These are phyloP conservation scores for Boletus reticuloceps DNA, from an alignment of 768 basidiomycete genomes.

Conservation along the genomic window DNA sequence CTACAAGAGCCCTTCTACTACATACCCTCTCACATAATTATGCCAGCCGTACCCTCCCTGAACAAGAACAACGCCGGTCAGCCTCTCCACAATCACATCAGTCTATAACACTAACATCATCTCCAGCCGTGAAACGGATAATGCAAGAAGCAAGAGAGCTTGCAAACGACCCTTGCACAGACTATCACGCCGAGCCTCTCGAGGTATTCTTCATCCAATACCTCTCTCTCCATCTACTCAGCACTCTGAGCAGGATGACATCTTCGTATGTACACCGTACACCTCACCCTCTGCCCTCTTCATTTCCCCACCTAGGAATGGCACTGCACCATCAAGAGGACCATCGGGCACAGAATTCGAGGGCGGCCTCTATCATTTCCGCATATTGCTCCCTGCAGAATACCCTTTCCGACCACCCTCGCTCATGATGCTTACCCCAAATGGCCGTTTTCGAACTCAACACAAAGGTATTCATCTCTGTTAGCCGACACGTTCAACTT, in stretches of 20 bases:
- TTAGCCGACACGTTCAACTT: constrained; percentile 13
- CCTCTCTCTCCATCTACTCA: constrained; percentile 9
- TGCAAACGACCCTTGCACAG: constrained; percentile 77
- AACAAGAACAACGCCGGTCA: constrained; percentile 91
- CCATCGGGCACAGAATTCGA: constrained; percentile 87
- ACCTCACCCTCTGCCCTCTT: constrained; percentile 18
- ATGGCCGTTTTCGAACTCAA: constrained; percentile 96
- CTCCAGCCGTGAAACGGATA: constrained; percentile 87
- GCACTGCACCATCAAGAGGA: constrained; percentile 97
- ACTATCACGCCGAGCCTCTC: constrained; percentile 77
- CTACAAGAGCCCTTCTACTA: too few species aligned
- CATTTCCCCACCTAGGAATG: constrained; percentile 57
- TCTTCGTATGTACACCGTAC: constrained; percentile 59
- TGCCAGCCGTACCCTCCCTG: constrained; percentile 27
- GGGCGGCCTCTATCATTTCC: constrained; percentile 95
- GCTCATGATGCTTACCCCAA: constrained; percentile 94
- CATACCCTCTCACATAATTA: too few species aligned
- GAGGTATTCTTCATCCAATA: constrained; percentile 51
- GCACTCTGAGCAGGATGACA: constrained; percentile 61
- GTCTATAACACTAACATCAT: background rate
- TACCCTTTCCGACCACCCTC: constrained; percentile 97
- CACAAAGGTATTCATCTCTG: constrained; percentile 66
- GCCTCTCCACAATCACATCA: constrained; percentile 15
- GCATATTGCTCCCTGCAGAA: constrained; percentile 85
- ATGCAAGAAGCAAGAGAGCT: constrained; percentile 95